Evolutionary conservation across 106 monocot species (phyloP), one percentile per base, ranked within the genome.

Genomic region (Dactylorhiza incarnata): DNA sequence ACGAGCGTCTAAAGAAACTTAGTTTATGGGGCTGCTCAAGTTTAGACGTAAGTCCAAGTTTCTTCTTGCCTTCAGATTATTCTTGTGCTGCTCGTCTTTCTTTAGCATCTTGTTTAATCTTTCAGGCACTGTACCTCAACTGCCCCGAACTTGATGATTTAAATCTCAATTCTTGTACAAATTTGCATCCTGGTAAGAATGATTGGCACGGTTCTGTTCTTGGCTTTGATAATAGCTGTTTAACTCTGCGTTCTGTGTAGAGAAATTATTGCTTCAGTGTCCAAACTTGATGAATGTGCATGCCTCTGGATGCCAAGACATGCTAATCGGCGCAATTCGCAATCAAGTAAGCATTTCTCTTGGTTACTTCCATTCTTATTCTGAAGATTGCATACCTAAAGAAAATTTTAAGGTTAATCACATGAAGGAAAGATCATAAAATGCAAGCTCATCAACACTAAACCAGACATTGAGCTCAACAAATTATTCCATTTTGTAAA

Each of bases 1-100:
- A 97, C 74, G 84, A 74, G 3, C 59, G 74, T 67, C 80, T 97
- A 81, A 94, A 77, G 83, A 94, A 88, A 74, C 85, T 97, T 54
- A 97, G 97, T 61, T 84, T 97, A 48, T 97, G 97, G 97, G 93
- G 91, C 51, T 97, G 97, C 78, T 97, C 94, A 65, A 87, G 88
- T 76, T 87, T 97, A 74, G 89, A 94, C 76, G 97, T 91, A 85
- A 85, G 89, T 76, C 45, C 69, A 1, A 23, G 37, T 58, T 55
- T 17, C 49, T 11, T 47, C 44, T 72, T 61, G 10, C 23, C 23
- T 5, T 22, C 29, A 65, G 5, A 7, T 13, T 65, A 29, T 10
- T 29, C 0, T 65, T 29, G 10, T 65, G 11, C 29, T 65, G 12
- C 65, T 65, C 19, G 46, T 43, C 37, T 37, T 76, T 55, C 68